These are phyloP conservation scores for Phyllostachys edulis DNA, from an alignment of 176 grass and related monocot species.

Conservation along the genomic window DNA sequence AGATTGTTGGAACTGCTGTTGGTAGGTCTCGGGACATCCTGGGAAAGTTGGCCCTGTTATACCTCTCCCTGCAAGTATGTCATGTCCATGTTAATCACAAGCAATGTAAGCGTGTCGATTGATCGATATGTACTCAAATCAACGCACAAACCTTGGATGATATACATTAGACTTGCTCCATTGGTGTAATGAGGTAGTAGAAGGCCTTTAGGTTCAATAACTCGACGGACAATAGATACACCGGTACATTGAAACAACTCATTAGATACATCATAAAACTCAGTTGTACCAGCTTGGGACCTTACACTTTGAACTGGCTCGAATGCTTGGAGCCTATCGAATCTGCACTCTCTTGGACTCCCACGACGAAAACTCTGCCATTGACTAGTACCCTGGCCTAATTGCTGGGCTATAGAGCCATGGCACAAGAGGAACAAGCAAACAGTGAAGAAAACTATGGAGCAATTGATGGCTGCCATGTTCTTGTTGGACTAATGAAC, in stretches of 20 bases:
- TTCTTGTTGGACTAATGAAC: not conserved
- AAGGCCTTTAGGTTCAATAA: slow-evolving; percentile 38
- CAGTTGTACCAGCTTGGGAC: slow-evolving; percentile 29
- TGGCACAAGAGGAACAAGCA: slow-evolving; percentile 22
- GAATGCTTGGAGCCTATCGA: slow-evolving; percentile 26
- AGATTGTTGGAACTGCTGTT: slow-evolving; percentile 34
- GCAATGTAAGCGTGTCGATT: not conserved
- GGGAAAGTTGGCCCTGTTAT: slow-evolving; percentile 22
- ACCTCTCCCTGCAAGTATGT: slow-evolving; percentile 28
- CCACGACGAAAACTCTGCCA: slow-evolving; percentile 27
- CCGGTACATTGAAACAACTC: slow-evolving; percentile 23
- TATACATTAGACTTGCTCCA: slow-evolving; percentile 22
- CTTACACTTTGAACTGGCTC: not conserved
- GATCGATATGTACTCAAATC: not conserved
- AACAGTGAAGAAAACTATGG: not conserved
- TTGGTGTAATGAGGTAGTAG: slow-evolving; percentile 36
- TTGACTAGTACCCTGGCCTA: not conserved
- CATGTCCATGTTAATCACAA: not conserved
- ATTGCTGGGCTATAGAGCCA: slow-evolving; percentile 18
- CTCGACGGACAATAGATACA: not conserved
- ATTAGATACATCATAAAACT: slow-evolving; percentile 8
- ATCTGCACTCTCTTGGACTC: slow-evolving; percentile 26
- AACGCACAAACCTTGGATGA: slow-evolving; percentile 29
- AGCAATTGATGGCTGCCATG: not conserved
- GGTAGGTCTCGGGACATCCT: slow-evolving; percentile 45